These are phyloP conservation scores for Wallemia mellicola DNA, from an alignment of 1,284 basidiomycete species.

Conservation along the genomic window DNA sequence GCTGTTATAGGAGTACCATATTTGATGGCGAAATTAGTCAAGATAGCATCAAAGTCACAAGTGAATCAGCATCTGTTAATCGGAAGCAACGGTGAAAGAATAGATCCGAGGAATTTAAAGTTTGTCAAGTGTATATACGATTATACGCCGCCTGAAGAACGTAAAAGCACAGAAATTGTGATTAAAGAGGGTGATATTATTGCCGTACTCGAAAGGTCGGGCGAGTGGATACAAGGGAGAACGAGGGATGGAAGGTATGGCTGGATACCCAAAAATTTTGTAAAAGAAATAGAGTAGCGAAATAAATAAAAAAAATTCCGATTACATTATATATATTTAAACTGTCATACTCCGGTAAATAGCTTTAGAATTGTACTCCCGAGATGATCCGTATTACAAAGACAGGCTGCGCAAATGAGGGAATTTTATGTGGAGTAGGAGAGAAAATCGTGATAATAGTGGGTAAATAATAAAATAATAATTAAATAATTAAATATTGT, in stretches of 20 bases:
- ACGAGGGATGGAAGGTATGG: conserved; percentile 78
- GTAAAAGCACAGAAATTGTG: conserved; percentile 28
- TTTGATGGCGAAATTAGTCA: conserved; percentile 70
- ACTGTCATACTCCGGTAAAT: too few relatives aligned
- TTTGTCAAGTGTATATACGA: conserved; percentile 68
- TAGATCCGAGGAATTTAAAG: conserved; percentile 29
- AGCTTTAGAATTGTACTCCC: too few relatives aligned
- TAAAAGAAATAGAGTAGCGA: conserved; percentile 12
- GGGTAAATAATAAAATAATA: too few relatives aligned
- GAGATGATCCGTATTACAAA: background rate
- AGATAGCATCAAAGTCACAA: conserved; percentile 26
- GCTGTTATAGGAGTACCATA: conserved; percentile 85
- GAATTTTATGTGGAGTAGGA: background rate
- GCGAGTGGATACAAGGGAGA: conserved; percentile 87
- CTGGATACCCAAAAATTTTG: conserved; percentile 87
- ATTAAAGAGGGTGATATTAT: conserved; percentile 79
- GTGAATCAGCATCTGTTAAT: conserved; percentile 11
- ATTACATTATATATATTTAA: background rate
- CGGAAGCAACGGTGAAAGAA: conserved; percentile 10
- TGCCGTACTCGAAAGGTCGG: conserved; percentile 58
- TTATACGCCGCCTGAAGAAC: conserved; percentile 39
- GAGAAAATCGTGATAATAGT: too few relatives aligned
- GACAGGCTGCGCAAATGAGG: background rate
- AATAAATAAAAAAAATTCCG: background rate
- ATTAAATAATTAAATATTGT: too few relatives aligned